A percentile compares a stretch with the other conserved stretches of the same genome.
Evolutionary conservation across 176 grass and related monocot genomes (phyloP).

Genomic region (Chloris gayana): DNA sequence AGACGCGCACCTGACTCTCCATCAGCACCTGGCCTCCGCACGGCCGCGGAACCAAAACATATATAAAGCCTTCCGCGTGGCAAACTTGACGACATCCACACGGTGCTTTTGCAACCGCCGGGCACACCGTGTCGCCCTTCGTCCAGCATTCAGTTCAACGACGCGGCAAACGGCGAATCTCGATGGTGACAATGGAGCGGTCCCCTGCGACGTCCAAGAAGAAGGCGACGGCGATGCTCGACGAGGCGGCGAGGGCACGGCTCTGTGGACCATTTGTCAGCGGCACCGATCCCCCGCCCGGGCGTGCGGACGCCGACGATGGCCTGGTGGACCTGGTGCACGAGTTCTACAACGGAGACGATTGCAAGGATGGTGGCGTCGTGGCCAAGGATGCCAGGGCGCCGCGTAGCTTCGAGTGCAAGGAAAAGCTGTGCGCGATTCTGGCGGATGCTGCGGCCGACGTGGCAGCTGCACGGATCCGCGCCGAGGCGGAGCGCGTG

Average conservation of each 20-base stretch:
- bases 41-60: slow-evolving; percentile 25
- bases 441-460: slow-evolving; percentile 53
- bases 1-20: not conserved
- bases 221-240: slow-evolving; percentile 46
- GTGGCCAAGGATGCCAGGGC: not conserved
- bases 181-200: not conserved
- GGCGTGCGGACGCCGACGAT: slow-evolving; percentile 29
- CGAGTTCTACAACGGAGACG: slow-evolving; percentile 70
- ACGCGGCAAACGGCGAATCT: not conserved
- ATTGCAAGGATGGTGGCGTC: not conserved
- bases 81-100: not conserved
- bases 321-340: slow-evolving; percentile 57
- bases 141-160: not conserved
- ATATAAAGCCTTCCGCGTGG: not conserved
- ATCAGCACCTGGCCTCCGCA: no score
- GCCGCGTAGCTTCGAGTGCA: slow-evolving; percentile 10
- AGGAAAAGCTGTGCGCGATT: slow-evolving; percentile 27
- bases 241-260: slow-evolving; percentile 67
- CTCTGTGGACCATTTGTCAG: slow-evolving; percentile 39
- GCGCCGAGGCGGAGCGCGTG: slow-evolving; percentile 57
- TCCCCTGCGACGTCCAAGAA: slow-evolving; percentile 46
- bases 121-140: not conserved
- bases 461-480: slow-evolving; percentile 39
- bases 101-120: not conserved
- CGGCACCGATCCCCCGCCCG: not conserved